phyloP scores from a whole-genome alignment of 1,284 basidiomycete genomes.

The Fomitopsis pinicola region DNA sequence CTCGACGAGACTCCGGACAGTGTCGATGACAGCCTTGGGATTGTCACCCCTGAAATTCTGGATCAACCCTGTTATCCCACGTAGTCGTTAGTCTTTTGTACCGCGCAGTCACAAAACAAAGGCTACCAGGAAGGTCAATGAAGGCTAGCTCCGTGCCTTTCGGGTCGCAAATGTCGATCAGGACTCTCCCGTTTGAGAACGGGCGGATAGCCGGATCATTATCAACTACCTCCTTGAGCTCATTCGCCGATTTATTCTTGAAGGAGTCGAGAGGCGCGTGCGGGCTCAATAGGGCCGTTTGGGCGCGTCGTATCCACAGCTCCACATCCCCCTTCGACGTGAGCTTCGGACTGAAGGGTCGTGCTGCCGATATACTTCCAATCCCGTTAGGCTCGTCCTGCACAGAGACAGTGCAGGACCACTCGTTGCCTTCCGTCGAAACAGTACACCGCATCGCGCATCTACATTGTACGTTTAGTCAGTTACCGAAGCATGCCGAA shows the following conservation, averaged over 20 bases:
- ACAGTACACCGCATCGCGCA: conserved; percentile 24
- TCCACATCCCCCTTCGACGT: conserved; percentile 21
- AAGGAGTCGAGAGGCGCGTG: conserved; percentile 10
- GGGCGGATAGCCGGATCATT: conserved; percentile 9
- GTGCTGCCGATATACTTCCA: conserved; percentile 1
- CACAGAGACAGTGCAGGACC: conserved; percentile 29
- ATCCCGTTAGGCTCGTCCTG: conserved; percentile 13
- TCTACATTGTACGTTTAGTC: conserved; percentile 5
- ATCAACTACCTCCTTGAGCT: conserved; percentile 12
- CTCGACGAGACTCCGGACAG: conserved; percentile 40
- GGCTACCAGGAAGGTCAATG: conserved; percentile 46
- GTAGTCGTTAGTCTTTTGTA: not conserved
- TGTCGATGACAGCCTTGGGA: conserved; percentile 26
- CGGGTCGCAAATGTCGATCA: conserved; percentile 30
- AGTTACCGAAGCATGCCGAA: not conserved
- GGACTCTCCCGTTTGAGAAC: conserved; percentile 25
- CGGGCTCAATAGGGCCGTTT: conserved; percentile 26
- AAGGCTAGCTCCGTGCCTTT: conserved; percentile 45
- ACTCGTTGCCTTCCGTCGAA: conserved; percentile 10
- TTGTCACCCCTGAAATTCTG: conserved; percentile 37
- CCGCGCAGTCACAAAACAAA: not conserved
- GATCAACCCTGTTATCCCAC: conserved; percentile 38
- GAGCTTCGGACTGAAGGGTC: conserved; percentile 19
- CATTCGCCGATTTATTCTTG: conserved; percentile 12
- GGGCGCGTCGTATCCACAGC: conserved; percentile 26